phyloP scores from a whole-genome alignment of 2,329 filamentous ascomycete species.

The Nothomitra cinnamomea region DNA sequence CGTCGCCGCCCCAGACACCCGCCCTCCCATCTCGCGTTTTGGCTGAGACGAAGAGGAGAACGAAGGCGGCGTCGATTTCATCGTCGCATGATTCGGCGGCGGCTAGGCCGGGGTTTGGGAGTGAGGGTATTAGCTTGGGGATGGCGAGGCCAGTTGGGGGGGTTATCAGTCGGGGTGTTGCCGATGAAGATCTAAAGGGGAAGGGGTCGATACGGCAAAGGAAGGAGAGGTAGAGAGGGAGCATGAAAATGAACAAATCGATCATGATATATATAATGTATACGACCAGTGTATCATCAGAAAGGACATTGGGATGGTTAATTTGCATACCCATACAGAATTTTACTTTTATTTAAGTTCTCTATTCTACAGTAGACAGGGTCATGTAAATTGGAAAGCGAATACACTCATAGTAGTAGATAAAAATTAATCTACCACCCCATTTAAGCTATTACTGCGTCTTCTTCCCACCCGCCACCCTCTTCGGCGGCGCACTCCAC shows the following conservation, averaged over 20 bases:
- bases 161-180: not conserved
- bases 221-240: not conserved
- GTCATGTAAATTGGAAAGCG: not conserved
- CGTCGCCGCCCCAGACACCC: not conserved
- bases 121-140: constrained; percentile 3
- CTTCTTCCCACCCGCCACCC: constrained; percentile 23
- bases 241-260: not conserved
- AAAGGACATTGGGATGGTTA: too few species aligned
- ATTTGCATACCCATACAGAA: too few species aligned
- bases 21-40: not conserved
- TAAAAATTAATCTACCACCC: not conserved
- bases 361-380: not conserved
- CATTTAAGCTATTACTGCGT: constrained; percentile 15
- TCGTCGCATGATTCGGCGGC: not conserved
- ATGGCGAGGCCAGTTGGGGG: not conserved
- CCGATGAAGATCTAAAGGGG: not conserved
- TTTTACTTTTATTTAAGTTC: not conserved
- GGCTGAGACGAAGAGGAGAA: not conserved
- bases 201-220: not conserved
- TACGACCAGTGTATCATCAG: too few species aligned
- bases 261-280: too few species aligned
- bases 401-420: not conserved
- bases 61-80: not conserved
- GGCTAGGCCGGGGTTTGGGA: not conserved
- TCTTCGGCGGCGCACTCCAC: constrained; percentile 44